These are phyloP conservation scores for Herpotrichia juniperi DNA, from an alignment of 2,329 filamentous ascomycete genomes.

Conservation along the genomic window DNA sequence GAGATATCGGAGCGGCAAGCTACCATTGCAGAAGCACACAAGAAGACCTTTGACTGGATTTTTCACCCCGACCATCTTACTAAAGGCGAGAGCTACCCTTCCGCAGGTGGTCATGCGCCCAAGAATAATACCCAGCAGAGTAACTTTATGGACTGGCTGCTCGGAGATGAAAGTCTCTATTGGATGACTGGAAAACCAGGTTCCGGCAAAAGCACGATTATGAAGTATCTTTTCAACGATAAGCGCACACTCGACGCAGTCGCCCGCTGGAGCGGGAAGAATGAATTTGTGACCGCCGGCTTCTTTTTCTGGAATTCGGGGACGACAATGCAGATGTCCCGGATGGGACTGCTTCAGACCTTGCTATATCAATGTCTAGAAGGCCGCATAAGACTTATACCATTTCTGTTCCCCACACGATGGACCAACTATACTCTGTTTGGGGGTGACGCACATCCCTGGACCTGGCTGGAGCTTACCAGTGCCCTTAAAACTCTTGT, in stretches of 20 bases:
- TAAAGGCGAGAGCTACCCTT: too few relatives aligned
- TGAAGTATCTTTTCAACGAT: constrained; percentile 35
- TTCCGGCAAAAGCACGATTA: constrained; percentile 56
- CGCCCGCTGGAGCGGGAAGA: not conserved
- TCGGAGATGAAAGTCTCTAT: constrained; percentile 13
- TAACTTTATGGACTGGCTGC: constrained; percentile 20
- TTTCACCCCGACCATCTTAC: not conserved
- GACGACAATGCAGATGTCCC: constrained; percentile 7
- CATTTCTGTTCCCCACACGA: not conserved
- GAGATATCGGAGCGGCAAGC: not conserved
- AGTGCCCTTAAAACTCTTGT: not conserved
- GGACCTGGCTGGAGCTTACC: not conserved
- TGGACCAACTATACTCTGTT: not conserved
- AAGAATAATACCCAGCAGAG: too few relatives aligned
- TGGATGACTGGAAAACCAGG: constrained; percentile 54
- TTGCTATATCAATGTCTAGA: constrained; percentile 9
- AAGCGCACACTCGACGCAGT: not conserved
- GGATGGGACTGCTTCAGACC: constrained; percentile 9
- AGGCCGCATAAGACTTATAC: not conserved
- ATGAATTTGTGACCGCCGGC: not conserved
- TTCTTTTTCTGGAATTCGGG: constrained; percentile 8
- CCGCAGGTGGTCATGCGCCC: too few relatives aligned
- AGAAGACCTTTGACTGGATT: not conserved
- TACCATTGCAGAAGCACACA: not conserved
- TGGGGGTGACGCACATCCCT: not conserved